Evolutionary conservation across 202 grass and related monocot genomes (phyloP).

Genomic region (Carex arenaria): DNA sequence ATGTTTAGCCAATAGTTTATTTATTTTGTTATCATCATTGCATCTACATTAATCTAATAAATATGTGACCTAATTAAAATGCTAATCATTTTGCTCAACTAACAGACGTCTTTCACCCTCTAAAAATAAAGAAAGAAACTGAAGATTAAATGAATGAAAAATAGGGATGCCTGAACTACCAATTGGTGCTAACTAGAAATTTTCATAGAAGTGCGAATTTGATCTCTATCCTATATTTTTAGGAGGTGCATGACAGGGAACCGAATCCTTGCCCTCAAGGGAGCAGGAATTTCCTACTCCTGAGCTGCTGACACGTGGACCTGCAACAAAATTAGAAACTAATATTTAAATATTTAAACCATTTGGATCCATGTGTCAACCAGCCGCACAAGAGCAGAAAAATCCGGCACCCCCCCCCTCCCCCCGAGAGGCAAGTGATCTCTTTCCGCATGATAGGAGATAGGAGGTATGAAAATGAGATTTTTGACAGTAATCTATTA

Average conservation of each 20-base stretch:
- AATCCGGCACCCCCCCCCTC: too few relatives aligned
- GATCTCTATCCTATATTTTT: neutral
- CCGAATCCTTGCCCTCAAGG: too few relatives aligned
- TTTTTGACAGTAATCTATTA: neutral
- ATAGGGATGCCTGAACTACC: neutral
- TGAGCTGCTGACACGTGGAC: too few relatives aligned
- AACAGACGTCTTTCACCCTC: neutral
- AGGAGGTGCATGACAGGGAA: too few relatives aligned
- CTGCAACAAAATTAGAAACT: too few relatives aligned
- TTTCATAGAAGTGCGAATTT: neutral
- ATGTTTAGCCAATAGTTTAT: too few relatives aligned
- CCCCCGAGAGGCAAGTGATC: too few relatives aligned
- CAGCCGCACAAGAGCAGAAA: too few relatives aligned
- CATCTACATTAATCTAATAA: neutral
- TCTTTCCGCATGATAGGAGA: neutral
- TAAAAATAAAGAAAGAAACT: neutral
- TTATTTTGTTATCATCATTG: neutral
- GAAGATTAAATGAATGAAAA: neutral
- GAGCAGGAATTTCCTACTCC: too few relatives aligned
- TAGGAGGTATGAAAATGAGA: neutral
- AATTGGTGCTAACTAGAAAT: neutral
- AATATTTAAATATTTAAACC: too few relatives aligned
- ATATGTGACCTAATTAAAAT: neutral
- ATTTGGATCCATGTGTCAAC: too few relatives aligned
- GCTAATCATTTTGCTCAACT: neutral